A percentile compares a stretch with the other conserved stretches of the same genome.
These are phyloP conservation scores for Groenewaldozyma sp. DNA, from an alignment of 1,139 yeast species.

Conservation along the genomic window DNA sequence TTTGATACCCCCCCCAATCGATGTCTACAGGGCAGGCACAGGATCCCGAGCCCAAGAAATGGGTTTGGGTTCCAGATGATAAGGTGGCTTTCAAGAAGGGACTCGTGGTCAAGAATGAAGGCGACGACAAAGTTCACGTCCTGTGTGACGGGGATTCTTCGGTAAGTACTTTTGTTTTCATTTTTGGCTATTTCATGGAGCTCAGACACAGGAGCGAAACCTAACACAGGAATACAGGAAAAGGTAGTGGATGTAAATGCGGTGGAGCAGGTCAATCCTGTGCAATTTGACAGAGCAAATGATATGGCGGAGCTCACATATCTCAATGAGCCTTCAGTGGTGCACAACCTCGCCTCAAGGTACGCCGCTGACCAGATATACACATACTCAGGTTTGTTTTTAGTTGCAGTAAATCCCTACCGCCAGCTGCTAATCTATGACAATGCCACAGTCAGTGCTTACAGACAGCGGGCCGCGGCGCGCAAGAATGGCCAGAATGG, in stretches of 20 bases:
- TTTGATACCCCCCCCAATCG: no score
- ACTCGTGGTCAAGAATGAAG: slow-evolving; percentile 44
- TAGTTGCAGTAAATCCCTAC: slow-evolving; percentile 95
- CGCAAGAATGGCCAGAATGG: slow-evolving; percentile 28
- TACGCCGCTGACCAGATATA: slow-evolving; percentile 74
- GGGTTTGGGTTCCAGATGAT: slow-evolving; percentile 83
- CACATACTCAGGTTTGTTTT: slow-evolving; percentile 73
- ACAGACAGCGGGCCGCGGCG: no score
- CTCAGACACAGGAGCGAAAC: neutral
- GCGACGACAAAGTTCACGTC: slow-evolving; percentile 44
- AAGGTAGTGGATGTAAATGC: slow-evolving; percentile 37
- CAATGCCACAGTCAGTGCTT: slow-evolving; percentile 44
- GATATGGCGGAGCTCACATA: slow-evolving; percentile 96
- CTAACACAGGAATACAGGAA: slow-evolving; percentile 25
- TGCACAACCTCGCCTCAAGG: slow-evolving; percentile 69
- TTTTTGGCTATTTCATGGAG: neutral
- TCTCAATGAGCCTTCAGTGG: slow-evolving; percentile 89
- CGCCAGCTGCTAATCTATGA: slow-evolving; percentile 67
- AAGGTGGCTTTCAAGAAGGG: slow-evolving; percentile 61
- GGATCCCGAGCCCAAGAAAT: slow-evolving; percentile 46
- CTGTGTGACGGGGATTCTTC: slow-evolving; percentile 43
- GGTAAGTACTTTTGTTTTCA: slow-evolving; percentile 21
- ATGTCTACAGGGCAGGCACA: no score
- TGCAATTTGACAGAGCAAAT: slow-evolving; percentile 82
- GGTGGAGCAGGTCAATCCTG: slow-evolving; percentile 67